phyloP scores from a whole-genome alignment of 768 basidiomycete species.

The Pulveroboletus sp. region DNA sequence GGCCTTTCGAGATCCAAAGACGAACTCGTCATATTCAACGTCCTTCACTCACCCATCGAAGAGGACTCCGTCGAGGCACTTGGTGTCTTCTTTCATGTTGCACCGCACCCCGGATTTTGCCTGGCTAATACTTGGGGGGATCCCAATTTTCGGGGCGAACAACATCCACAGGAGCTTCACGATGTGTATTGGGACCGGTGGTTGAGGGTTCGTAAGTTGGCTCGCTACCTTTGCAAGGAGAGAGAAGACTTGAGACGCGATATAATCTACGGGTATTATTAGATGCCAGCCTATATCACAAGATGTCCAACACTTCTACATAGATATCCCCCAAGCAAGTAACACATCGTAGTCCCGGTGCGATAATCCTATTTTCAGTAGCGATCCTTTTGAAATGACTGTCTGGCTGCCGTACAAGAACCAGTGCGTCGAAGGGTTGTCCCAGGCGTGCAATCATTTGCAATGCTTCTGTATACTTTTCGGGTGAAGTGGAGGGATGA shows the following conservation, averaged over 20 bases:
- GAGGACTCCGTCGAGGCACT: constrained; percentile 8
- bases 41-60: constrained; percentile 5
- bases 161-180: background rate
- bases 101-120: constrained; percentile 1
- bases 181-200: constrained; percentile 3
- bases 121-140: constrained; percentile 3
- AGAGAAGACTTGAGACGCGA: constrained; percentile 4
- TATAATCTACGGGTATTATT: no score
- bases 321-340: background rate
- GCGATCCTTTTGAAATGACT: constrained; percentile 17
- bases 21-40: background rate
- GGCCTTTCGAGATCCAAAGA: background rate
- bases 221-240: background rate
- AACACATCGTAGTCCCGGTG: constrained; percentile 22
- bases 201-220: background rate
- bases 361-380: background rate
- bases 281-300: background rate
- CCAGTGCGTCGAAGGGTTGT: constrained; percentile 1
- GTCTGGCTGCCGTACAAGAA: constrained; percentile 27
- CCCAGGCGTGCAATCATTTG: constrained; percentile 3
- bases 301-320: constrained; percentile 1
- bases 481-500: background rate
- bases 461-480: background rate
- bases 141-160: background rate
- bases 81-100: constrained; percentile 10